These are phyloP conservation scores for Pyricularia sp. DNA, from an alignment of 2,329 filamentous ascomycete genomes.

Conservation along the genomic window DNA sequence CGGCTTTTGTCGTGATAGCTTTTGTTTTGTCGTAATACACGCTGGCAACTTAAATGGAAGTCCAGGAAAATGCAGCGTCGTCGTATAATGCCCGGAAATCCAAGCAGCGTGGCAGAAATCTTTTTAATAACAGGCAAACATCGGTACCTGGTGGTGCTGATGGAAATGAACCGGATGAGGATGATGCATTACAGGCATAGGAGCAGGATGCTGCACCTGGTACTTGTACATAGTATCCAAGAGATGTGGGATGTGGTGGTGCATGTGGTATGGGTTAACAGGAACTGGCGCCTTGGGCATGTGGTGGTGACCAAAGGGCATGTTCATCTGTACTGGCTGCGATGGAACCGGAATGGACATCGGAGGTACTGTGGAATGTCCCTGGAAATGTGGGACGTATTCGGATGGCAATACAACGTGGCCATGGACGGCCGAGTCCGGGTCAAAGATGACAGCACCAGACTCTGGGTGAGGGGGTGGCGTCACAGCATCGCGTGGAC, in stretches of 20 bases:
- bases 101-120: neutral
- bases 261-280: neutral
- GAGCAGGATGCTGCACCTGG: neutral
- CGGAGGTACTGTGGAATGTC: neutral
- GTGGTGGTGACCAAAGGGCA: neutral
- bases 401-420: conserved; percentile 25
- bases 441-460: conserved; percentile 26
- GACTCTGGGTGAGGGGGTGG: conserved; percentile 18
- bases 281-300: neutral
- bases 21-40: neutral
- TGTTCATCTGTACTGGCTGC: neutral
- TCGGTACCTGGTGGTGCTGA: conserved; percentile 2
- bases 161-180: conserved; percentile 3
- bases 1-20: conserved; percentile 3
- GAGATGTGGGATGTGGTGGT: neutral
- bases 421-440: conserved; percentile 25
- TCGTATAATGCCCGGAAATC: neutral
- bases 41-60: neutral
- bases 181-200: conserved; percentile 1
- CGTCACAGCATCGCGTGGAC: conserved; percentile 25
- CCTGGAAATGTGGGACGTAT: conserved; percentile 19
- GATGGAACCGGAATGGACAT: neutral
- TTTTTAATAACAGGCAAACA: conserved; percentile 3
- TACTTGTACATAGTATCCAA: conserved; percentile 3
- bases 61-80: neutral